These are phyloP conservation scores for Sphenostylis stenocarpa DNA, from an alignment of 306 rosid species.

Conservation along the genomic window DNA sequence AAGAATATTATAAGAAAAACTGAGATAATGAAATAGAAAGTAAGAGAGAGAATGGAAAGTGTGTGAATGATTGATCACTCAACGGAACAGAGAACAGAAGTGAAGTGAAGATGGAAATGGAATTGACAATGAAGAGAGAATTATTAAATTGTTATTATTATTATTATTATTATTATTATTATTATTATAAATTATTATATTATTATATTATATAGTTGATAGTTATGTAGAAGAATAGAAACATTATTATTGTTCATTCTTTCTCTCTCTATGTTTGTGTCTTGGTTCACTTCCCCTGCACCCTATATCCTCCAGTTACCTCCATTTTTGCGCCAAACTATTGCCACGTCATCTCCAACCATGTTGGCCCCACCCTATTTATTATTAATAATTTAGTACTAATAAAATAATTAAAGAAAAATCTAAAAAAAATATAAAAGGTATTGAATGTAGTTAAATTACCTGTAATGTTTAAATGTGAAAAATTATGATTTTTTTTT, in stretches of 20 bases:
- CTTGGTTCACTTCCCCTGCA: conserved; percentile 35
- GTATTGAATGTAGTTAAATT: no score
- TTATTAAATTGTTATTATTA: not conserved
- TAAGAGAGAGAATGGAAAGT: not conserved
- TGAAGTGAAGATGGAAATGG: conserved; percentile 3
- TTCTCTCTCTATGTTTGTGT: not conserved
- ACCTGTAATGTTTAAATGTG: no score
- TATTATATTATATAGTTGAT: not conserved
- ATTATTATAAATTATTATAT: not conserved
- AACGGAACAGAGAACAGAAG: not conserved
- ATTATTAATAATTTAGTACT: no score
- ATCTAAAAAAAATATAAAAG: no score
- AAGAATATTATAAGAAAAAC: not conserved
- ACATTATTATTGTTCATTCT: not conserved
- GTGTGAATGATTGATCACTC: conserved; percentile 2
- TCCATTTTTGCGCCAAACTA: conserved; percentile 44
- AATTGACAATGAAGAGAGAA: conserved; percentile 11
- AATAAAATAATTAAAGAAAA: no score
- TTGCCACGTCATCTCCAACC: conserved; percentile 44
- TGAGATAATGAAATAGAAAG: not conserved
- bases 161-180: not conserved
- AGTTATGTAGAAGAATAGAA: conserved; percentile 8
- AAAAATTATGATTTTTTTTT: no score
- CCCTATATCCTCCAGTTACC: conserved; percentile 46
- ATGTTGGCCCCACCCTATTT: conserved; percentile 40